These are phyloP conservation scores for Carex pumila DNA, from an alignment of 176 grass and related monocot genomes.

Conservation along the genomic window DNA sequence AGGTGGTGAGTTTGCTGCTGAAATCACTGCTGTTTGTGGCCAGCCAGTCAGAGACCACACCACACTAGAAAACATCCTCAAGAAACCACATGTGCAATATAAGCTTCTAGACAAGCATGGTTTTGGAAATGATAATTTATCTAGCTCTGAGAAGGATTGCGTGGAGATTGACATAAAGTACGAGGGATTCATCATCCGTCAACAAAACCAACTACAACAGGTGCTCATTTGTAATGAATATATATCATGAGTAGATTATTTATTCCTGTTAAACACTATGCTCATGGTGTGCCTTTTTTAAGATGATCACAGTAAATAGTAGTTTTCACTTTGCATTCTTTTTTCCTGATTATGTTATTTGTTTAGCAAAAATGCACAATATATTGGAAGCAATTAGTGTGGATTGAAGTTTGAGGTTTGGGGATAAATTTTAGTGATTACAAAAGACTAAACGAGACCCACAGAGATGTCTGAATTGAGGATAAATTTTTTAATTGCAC, in stretches of 20 bases:
- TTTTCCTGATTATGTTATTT: neutral
- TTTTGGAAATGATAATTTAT: constrained; percentile 63
- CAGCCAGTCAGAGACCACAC: constrained; percentile 73
- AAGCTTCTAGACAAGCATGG: constrained; percentile 91
- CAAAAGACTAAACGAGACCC: neutral
- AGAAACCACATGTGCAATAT: constrained; percentile 92
- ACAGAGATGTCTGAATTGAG: neutral
- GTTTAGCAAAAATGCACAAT: neutral
- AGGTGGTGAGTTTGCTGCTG: constrained; percentile 75
- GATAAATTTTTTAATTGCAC: neutral
- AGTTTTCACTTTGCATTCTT: neutral
- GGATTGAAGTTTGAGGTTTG: neutral
- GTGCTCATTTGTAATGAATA: constrained; percentile 21
- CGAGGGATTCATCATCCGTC: constrained; percentile 72
- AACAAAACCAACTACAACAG: constrained; percentile 86
- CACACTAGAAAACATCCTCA: constrained; percentile 76
- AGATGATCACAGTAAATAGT: neutral
- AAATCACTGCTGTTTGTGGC: constrained; percentile 54
- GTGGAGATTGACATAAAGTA: constrained; percentile 99
- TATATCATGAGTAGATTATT: neutral
- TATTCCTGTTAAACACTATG: constrained; percentile 10
- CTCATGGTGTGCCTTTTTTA: neutral
- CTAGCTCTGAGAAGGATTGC: constrained; percentile 87
- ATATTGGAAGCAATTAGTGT: neutral
- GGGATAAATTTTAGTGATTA: neutral